A percentile compares a stretch with the other conserved stretches of the same genome.
Conservation (phyloP, 169 alveolate genomes). For the Eimeria sp. region DNA sequence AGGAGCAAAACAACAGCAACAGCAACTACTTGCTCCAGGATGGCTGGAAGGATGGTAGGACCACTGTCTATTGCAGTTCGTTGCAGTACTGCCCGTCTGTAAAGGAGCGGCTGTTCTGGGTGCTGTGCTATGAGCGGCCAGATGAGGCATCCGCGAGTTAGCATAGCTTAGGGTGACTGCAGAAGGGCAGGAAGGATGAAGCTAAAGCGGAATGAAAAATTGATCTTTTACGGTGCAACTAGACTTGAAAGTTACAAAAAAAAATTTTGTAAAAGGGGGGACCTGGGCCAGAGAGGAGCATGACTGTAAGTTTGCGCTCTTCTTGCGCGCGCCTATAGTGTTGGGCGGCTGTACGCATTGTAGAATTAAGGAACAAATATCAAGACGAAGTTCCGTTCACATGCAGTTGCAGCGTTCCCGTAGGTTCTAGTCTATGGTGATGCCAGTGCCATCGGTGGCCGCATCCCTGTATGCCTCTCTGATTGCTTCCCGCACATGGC, state of each 20-base stretch:
- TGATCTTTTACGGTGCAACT: neutral
- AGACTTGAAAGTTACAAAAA: neutral
- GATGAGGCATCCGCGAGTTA: neutral
- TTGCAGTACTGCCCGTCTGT: neutral
- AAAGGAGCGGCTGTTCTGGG: neutral
- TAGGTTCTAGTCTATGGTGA: slow-evolving; percentile 46
- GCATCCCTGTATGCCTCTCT: slow-evolving; percentile 65
- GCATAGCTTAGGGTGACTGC: neutral
- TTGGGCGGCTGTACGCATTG: neutral
- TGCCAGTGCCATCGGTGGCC: slow-evolving; percentile 60
- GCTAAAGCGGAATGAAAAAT: neutral
- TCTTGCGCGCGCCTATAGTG: neutral
- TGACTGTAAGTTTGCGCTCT: neutral
- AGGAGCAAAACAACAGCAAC: slow-evolving; percentile 8
- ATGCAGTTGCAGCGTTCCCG: neutral
- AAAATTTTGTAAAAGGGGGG: neutral
- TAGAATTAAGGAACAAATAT: neutral
- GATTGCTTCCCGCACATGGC: slow-evolving; percentile 53
- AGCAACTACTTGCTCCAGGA: slow-evolving; percentile 33
- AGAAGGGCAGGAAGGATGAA: neutral
- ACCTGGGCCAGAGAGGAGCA: neutral
- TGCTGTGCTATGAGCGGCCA: neutral
- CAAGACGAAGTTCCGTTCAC: neutral
- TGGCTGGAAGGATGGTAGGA: slow-evolving; percentile 76
- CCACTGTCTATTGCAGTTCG: neutral